These are phyloP conservation scores for Calonectria hawksworthii DNA, from an alignment of 2,329 filamentous ascomycete genomes.

Conservation along the genomic window DNA sequence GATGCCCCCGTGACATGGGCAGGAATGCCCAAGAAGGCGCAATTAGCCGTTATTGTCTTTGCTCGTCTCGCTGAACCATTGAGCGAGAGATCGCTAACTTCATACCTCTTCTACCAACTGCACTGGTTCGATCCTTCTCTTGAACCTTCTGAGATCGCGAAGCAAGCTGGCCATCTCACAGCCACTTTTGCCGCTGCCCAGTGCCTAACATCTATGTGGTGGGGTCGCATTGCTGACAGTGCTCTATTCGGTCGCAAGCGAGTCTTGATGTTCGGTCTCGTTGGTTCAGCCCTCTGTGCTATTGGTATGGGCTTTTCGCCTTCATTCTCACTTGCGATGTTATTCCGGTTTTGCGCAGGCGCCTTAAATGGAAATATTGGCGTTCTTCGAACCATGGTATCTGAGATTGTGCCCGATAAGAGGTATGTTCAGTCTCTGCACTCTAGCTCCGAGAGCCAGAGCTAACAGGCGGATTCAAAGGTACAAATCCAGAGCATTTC, in stretches of 20 bases:
- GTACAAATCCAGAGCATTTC: constrained; percentile 34
- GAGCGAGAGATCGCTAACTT: constrained; percentile 38
- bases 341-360: constrained; percentile 35
- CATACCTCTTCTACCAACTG: constrained; percentile 37
- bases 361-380: constrained; percentile 40
- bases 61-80: constrained; percentile 45
- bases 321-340: constrained; percentile 24
- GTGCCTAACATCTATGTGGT: constrained; percentile 36
- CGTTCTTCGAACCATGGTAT: constrained; percentile 39
- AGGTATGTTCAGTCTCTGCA: constrained; percentile 14
- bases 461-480: background rate
- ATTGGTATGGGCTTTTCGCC: constrained; percentile 32
- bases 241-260: constrained; percentile 35
- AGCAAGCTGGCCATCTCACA: constrained; percentile 35
- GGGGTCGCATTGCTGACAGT: constrained; percentile 35
- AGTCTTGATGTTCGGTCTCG: constrained; percentile 36
- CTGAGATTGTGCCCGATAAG: constrained; percentile 37
- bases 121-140: constrained; percentile 11
- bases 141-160: constrained; percentile 28
- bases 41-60: constrained; percentile 44
- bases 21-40: constrained; percentile 42
- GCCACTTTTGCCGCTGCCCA: constrained; percentile 38
- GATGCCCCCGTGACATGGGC: background rate
- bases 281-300: constrained; percentile 23
- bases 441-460: background rate